Evolutionary conservation across 495 filamentous ascomycete species (phyloP).

Genomic region (Clavariopsis aquatica): DNA sequence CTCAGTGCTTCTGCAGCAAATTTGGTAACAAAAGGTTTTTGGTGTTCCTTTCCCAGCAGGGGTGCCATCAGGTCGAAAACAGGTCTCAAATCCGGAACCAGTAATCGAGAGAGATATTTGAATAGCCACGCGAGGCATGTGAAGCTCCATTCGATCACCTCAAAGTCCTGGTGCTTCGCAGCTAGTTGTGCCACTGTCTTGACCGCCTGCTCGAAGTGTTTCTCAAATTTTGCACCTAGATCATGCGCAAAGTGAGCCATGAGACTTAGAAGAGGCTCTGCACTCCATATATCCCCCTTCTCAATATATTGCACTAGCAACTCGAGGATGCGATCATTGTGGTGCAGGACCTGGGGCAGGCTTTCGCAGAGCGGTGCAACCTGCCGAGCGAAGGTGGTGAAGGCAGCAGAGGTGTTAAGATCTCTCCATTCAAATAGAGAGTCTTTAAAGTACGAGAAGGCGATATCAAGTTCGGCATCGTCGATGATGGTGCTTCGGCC

Average conservation of each 20-base stretch:
- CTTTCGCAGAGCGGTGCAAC: constrained; percentile 79
- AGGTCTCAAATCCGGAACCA: constrained; percentile 82
- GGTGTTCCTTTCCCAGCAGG: constrained; percentile 77
- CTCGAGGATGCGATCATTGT: constrained; percentile 79
- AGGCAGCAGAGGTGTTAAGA: constrained; percentile 80
- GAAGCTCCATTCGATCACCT: constrained; percentile 96
- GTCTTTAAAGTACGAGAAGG: constrained; percentile 76
- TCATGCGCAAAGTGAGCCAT: constrained; percentile 90
- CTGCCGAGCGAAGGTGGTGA: constrained; percentile 70
- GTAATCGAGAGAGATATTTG: constrained; percentile 86
- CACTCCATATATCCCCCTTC: constrained; percentile 67
- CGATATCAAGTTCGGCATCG: constrained; percentile 64
- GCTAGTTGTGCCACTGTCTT: constrained; percentile 66
- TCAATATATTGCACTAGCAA: constrained; percentile 76
- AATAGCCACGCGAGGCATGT: constrained; percentile 91
- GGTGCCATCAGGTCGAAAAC: constrained; percentile 80
- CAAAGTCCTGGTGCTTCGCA: constrained; percentile 63
- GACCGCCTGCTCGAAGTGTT: constrained; percentile 73
- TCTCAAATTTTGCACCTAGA: constrained; percentile 83
- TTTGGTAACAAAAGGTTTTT: constrained; percentile 78
- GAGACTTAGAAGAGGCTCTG: constrained; percentile 84
- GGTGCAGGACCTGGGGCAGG: constrained; percentile 85
- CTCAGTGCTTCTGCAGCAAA: constrained; percentile 95
- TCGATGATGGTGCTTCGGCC: constrained; percentile 81
- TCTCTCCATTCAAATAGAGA: constrained; percentile 87